Percentiles rank a stretch among this genome's conserved stretches.
These are phyloP conservation scores for Cladorrhinum sp. DNA, from an alignment of 2,329 filamentous ascomycete species.

Conservation along the genomic window DNA sequence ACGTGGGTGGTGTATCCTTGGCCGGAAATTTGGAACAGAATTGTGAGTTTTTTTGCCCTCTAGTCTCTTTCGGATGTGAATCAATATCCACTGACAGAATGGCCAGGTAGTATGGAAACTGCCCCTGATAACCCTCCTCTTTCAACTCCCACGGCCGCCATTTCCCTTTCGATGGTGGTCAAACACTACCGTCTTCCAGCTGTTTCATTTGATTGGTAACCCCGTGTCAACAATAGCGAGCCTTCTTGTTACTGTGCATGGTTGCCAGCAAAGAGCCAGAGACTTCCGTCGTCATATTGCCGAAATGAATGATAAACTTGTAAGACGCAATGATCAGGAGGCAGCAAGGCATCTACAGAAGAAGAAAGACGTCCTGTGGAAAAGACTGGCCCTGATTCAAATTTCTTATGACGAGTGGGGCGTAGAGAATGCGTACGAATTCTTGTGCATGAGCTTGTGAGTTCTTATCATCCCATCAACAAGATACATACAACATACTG, in stretches of 20 bases:
- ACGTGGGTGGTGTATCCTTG: constrained; percentile 3
- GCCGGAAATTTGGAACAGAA: constrained; percentile 11
- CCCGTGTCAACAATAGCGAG: constrained; percentile 12
- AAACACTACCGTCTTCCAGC: constrained; percentile 12
- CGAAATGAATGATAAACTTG: neutral
- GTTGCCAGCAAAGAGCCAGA: neutral
- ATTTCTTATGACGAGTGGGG: constrained; percentile 12
- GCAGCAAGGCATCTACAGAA: neutral
- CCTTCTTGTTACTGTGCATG: constrained; percentile 1
- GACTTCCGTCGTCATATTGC: neutral
- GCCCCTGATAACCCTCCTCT: constrained; percentile 11
- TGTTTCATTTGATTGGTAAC: constrained; percentile 10
- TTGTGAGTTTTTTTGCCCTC: constrained; percentile 7
- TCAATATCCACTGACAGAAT: neutral
- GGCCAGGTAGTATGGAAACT: constrained; percentile 15
- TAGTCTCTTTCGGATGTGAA: neutral
- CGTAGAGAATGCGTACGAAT: neutral
- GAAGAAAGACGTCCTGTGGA: neutral
- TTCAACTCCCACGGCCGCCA: constrained; percentile 14
- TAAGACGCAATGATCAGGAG: neutral
- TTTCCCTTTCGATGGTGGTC: constrained; percentile 3
- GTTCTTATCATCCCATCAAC: neutral
- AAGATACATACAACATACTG: neutral
- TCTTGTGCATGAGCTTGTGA: constrained; percentile 2
- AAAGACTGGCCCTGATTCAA: neutral